A percentile compares a stretch with the other conserved stretches of the same genome.
phyloP scores from a whole-genome alignment of 805 yeast genomes.

The Starmerella scarabaei region DNA sequence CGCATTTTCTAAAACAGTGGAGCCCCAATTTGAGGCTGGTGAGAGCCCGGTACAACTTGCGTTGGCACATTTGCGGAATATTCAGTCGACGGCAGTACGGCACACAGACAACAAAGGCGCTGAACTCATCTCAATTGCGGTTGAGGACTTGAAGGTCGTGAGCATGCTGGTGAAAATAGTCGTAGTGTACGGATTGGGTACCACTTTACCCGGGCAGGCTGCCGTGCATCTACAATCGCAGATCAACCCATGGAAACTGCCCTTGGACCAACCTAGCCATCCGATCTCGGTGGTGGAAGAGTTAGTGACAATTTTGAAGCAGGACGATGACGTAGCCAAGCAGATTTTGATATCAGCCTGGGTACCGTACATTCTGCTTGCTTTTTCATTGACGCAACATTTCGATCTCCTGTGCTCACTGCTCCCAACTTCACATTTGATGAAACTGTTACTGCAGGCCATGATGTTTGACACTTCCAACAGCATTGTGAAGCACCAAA shows the following conservation, averaged over 20 bases:
- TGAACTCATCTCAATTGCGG: slow-evolving; percentile 42
- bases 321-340: slow-evolving; percentile 28
- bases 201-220: slow-evolving; percentile 31
- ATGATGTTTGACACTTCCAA: background rate
- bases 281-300: background rate
- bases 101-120: background rate
- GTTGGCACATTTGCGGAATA: background rate
- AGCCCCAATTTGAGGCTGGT: slow-evolving; percentile 2
- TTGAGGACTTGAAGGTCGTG: slow-evolving; percentile 72
- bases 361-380: slow-evolving; percentile 13
- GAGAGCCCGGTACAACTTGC: slow-evolving; percentile 2
- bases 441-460: slow-evolving; percentile 46
- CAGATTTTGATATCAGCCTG: slow-evolving; percentile 16
- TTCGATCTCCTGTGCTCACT: background rate
- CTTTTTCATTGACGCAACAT: slow-evolving; percentile 1
- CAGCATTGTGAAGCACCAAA: slow-evolving; percentile 34
- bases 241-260: slow-evolving; percentile 8
- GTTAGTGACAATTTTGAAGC: slow-evolving; percentile 4
- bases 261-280: background rate
- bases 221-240: slow-evolving; percentile 2
- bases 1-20: slow-evolving; percentile 1
- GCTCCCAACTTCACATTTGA: slow-evolving; percentile 52
- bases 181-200: slow-evolving; percentile 58
- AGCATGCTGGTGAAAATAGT: slow-evolving; percentile 51
- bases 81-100: slow-evolving; percentile 2